Conservation (phyloP, 2,329 filamentous ascomycete species). For the Raffaelea arxii region DNA sequence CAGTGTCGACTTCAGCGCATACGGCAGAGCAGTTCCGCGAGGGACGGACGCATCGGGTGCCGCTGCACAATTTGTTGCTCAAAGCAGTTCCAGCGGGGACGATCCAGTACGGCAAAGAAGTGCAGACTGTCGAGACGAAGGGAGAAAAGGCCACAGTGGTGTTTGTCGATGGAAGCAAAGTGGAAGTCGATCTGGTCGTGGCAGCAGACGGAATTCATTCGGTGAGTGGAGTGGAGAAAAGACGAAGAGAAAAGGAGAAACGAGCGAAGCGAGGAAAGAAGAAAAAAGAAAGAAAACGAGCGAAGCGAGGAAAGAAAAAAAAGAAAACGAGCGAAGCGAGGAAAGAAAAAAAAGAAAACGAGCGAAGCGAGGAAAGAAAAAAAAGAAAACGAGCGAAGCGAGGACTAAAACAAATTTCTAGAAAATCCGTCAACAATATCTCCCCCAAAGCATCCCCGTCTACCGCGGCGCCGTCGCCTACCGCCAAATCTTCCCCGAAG, state of each 20-base stretch:
- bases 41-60: slow-evolving; percentile 1
- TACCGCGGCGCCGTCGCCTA: slow-evolving; percentile 6
- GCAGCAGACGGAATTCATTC: slow-evolving; percentile 4
- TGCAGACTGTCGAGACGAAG: neutral
- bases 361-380: too few relatives aligned
- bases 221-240: too few relatives aligned
- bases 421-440: slow-evolving; percentile 4
- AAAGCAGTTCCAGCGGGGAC: neutral
- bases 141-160: neutral
- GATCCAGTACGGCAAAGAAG: neutral
- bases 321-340: too few relatives aligned
- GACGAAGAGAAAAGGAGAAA: too few relatives aligned
- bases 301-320: too few relatives aligned
- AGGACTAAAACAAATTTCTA: neutral
- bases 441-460: neutral
- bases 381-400: too few relatives aligned
- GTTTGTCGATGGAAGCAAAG: slow-evolving; percentile 1
- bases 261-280: too few relatives aligned
- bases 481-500: slow-evolving; percentile 2
- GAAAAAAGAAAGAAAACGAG: too few relatives aligned
- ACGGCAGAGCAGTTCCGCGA: slow-evolving; percentile 1
- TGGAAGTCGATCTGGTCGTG: slow-evolving; percentile 3
- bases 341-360: too few relatives aligned
- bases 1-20: neutral
- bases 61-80: slow-evolving; percentile 1